These are phyloP conservation scores for Penicillium sp. DNA, from an alignment of 2,329 filamentous ascomycete species.

Conservation along the genomic window DNA sequence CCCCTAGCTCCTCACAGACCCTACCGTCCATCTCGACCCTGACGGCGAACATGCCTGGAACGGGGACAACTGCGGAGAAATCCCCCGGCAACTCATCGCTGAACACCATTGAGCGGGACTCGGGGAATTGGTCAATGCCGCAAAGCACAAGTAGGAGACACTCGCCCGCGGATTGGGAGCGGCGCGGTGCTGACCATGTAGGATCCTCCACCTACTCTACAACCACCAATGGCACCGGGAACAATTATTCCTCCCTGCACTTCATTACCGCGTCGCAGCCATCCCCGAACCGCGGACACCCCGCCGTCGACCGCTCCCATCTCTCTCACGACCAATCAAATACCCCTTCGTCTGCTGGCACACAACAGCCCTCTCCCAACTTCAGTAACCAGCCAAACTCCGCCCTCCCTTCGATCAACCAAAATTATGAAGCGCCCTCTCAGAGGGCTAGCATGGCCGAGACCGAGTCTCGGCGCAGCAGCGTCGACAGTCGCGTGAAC, in stretches of 20 bases:
- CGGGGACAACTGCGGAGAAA: conserved; percentile 40
- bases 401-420: conserved; percentile 60
- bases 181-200: conserved; percentile 30
- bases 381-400: conserved; percentile 43
- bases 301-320: conserved; percentile 44
- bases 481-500: conserved; percentile 53
- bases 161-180: conserved; percentile 13
- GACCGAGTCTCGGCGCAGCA: conserved; percentile 52
- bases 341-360: conserved; percentile 39
- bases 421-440: conserved; percentile 56
- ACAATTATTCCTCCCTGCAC: conserved; percentile 44
- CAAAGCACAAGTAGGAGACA: conserved; percentile 57
- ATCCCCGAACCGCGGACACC: conserved; percentile 45
- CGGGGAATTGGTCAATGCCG: conserved; percentile 62
- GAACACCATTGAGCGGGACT: conserved; percentile 56
- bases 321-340: conserved; percentile 44
- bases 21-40: conserved; percentile 52
- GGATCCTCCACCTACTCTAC: conserved; percentile 54
- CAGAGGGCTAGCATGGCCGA: conserved; percentile 46
- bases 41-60: conserved; percentile 45
- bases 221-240: conserved; percentile 46
- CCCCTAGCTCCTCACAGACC: conserved; percentile 41
- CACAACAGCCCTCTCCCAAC: conserved; percentile 41
- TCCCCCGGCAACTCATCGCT: conserved; percentile 45
- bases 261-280: conserved; percentile 49